Evolutionary conservation across 768 basidiomycete genomes (phyloP), one percentile per base, ranked within the genome.

Genomic region (Panus rudis): DNA sequence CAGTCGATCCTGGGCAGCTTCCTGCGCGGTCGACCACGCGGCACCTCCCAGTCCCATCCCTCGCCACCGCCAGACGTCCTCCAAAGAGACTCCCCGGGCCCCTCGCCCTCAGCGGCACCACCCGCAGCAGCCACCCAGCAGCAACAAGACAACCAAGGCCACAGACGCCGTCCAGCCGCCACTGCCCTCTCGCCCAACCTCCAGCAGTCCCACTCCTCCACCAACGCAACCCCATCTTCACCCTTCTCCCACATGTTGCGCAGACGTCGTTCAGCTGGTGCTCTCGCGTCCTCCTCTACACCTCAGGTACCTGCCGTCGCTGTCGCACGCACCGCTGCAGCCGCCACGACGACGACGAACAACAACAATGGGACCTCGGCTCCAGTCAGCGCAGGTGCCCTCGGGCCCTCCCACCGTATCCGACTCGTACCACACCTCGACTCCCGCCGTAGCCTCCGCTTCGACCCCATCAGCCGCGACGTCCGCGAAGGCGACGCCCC

Each of bases 401-500:
- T 47, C 5, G 51, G 53, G 19, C 61, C 64, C 6, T 50, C 71
- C 4, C 83, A 88, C 56, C 85, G 89, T 49, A 89, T 97, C 57
- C 84, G 92, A 14, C 82, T 99, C 41, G 94, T 97, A 8, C 94
- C 94, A 11, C 91, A 97, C 57, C 80, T 98, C 56, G 94, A 97
- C 62, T 81, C 84, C 17, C 78, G 86, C 13, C 81, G 91, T 41
- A 86, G 88, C 1, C 79, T 97, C 17, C 79, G 83, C 49, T 97
- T 97, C 67, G 93, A 97, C 41, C 83, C 93, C 50, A 90, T 97
- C 71, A 70, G 77, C 32, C 81, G 93, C 22, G 92, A 96, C 62
- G 74, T 96, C 55, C 69, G 68, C 37, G 74, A 82, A 43, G 76
- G 76, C 47, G 81, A 85, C 50, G 61, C 76, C 0, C 69, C 83